Conservation (phyloP, 305 asterid species). For the Ilex paraguariensis region DNA sequence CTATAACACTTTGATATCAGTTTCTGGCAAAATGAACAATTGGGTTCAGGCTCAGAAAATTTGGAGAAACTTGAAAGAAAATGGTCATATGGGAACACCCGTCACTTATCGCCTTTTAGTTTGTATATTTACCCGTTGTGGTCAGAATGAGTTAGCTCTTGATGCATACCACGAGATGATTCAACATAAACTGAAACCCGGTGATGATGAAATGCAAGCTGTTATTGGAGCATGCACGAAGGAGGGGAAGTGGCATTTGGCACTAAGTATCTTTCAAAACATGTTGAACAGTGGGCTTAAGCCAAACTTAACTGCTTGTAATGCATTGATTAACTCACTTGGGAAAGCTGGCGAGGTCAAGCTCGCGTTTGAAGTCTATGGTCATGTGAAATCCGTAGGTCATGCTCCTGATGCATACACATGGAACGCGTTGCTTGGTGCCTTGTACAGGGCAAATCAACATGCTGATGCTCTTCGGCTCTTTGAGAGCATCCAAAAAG, state of each 20-base stretch:
- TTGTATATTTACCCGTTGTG: slow-evolving; percentile 70
- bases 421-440: slow-evolving; percentile 81
- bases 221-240: slow-evolving; percentile 72
- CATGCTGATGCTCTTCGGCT: slow-evolving; percentile 59
- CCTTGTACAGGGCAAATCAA: slow-evolving; percentile 56
- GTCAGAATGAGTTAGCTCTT: slow-evolving; percentile 77
- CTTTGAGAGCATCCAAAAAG: slow-evolving; percentile 54
- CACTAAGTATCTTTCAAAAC: slow-evolving; percentile 40
- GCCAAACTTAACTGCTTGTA: slow-evolving; percentile 65
- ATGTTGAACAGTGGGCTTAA: slow-evolving; percentile 50
- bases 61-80: slow-evolving; percentile 57
- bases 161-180: slow-evolving; percentile 86
- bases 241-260: slow-evolving; percentile 80
- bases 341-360: slow-evolving; percentile 70
- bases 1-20: slow-evolving; percentile 78
- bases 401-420: slow-evolving; percentile 78
- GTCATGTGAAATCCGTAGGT: slow-evolving; percentile 51
- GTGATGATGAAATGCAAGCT: slow-evolving; percentile 72
- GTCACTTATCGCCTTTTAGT: slow-evolving; percentile 77
- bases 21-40: slow-evolving; percentile 45
- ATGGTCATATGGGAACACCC: slow-evolving; percentile 41
- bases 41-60: slow-evolving; percentile 59
- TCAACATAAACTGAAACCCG: slow-evolving; percentile 47
- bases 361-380: slow-evolving; percentile 63
- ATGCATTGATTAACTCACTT: slow-evolving; percentile 65